A percentile compares a stretch with the other conserved stretches of the same genome.
phyloP scores from a whole-genome alignment of 805 yeast genomes.

The Sugiyamaella americana region DNA sequence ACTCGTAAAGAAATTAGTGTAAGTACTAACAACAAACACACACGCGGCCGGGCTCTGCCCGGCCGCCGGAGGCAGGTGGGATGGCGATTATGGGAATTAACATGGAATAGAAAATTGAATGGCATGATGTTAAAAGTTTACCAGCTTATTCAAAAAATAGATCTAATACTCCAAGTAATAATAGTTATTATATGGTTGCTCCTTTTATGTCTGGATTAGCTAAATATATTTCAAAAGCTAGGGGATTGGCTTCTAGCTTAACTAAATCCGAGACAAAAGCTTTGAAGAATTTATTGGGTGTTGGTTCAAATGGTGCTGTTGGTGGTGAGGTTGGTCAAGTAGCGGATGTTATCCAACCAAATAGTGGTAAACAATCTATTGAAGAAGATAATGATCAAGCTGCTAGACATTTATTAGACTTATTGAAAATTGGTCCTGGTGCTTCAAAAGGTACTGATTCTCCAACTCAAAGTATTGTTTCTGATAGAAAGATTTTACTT shows the following conservation, averaged over 20 bases:
- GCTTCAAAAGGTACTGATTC: not conserved
- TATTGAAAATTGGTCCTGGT: slow-evolving; percentile 9
- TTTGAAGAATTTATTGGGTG: slow-evolving; percentile 29
- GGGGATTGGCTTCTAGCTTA: slow-evolving; percentile 26
- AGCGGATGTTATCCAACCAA: not conserved
- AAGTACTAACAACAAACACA: not conserved
- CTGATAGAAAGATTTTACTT: slow-evolving; percentile 24
- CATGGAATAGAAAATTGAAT: slow-evolving; percentile 47
- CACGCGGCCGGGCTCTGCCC: not conserved
- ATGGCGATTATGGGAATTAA: not conserved
- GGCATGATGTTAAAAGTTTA: slow-evolving; percentile 42
- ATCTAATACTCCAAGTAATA: slow-evolving; percentile 4
- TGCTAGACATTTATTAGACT: slow-evolving; percentile 16
- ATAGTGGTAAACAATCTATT: not conserved
- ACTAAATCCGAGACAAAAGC: slow-evolving; percentile 27
- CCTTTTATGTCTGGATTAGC: slow-evolving; percentile 33
- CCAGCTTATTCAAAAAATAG: slow-evolving; percentile 27
- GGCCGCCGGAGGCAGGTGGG: not conserved
- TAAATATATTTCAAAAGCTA: slow-evolving; percentile 28
- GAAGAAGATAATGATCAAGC: slow-evolving; percentile 18
- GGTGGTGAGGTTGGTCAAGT: not conserved
- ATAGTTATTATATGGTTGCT: slow-evolving; percentile 31
- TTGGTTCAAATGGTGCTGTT: slow-evolving; percentile 5
- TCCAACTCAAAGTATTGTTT: not conserved
- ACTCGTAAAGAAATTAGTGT: slow-evolving; percentile 80